phyloP scores from a whole-genome alignment of 2,329 filamentous ascomycete species.

The Colletotrichum sp. region DNA sequence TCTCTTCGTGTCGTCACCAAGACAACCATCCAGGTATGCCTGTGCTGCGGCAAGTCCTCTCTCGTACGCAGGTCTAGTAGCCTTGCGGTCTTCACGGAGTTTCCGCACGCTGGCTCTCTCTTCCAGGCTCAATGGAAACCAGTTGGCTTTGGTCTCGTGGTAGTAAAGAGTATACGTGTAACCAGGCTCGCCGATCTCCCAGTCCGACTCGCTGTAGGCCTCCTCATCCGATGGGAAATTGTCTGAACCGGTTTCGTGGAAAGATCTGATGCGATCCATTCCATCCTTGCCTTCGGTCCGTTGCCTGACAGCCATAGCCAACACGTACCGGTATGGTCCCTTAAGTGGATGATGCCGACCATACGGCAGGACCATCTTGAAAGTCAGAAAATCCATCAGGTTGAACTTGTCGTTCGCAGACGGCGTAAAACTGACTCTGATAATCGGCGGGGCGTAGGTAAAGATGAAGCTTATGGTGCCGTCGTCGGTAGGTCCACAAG shows the following conservation, averaged over 20 bases:
- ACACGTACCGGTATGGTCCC: background rate
- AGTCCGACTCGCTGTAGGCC: background rate
- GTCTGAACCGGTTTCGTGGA: background rate
- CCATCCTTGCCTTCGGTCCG: background rate
- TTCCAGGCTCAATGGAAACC: background rate
- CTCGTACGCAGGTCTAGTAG: background rate
- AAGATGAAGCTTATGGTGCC: background rate
- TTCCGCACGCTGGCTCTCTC: background rate
- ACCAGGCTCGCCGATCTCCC: background rate
- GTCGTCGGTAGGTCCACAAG: background rate
- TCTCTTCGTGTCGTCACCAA: background rate
- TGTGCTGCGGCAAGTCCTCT: background rate
- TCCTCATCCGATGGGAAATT: background rate
- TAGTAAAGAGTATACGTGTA: background rate
- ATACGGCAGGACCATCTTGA: background rate
- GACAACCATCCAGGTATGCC: background rate
- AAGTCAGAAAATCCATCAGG: background rate
- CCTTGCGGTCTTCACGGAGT: background rate
- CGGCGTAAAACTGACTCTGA: background rate
- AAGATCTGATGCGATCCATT: background rate
- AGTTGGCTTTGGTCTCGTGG: background rate
- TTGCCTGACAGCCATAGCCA: background rate
- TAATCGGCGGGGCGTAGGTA: background rate
- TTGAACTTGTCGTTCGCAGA: background rate
- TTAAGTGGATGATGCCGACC: background rate